These are phyloP conservation scores for Myxozyma neotropica DNA, from an alignment of 805 yeast genomes.

Conservation along the genomic window DNA sequence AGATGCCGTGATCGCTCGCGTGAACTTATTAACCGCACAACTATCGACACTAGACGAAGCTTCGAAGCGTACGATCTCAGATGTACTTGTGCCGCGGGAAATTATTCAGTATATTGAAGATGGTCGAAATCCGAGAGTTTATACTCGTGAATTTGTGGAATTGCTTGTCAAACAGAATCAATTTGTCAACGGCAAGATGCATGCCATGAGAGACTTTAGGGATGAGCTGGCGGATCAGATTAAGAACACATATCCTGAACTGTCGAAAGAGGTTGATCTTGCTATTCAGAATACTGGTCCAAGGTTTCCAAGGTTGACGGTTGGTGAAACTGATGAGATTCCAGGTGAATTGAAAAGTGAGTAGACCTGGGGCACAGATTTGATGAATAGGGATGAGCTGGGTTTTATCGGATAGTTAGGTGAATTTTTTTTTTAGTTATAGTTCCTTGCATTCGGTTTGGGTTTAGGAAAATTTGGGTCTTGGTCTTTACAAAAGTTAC, in stretches of 20 bases:
- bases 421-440: no score
- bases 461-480: not conserved
- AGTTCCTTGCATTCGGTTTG: not conserved
- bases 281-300: constrained; percentile 26
- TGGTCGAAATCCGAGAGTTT: constrained; percentile 96
- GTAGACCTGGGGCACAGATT: not conserved
- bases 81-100: constrained; percentile 60
- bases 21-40: constrained; percentile 32
- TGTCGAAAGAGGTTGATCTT: constrained; percentile 53
- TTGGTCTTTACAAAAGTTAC: not conserved
- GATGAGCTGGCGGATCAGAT: constrained; percentile 70
- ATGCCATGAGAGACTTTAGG: constrained; percentile 59
- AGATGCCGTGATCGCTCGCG: constrained; percentile 51
- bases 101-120: constrained; percentile 91
- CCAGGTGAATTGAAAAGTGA: not conserved
- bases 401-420: no score
- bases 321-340: not conserved
- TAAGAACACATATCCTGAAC: constrained; percentile 75
- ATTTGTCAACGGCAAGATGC: constrained; percentile 78
- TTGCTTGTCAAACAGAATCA: constrained; percentile 90
- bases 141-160: constrained; percentile 94
- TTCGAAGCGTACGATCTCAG: constrained; percentile 26
- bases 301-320: constrained; percentile 3
- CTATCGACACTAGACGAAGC: constrained; percentile 18
- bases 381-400: no score